Percentiles rank a stretch among this genome's conserved stretches.
phyloP scores from a whole-genome alignment of 192 early-diverging fungal genomes.

The Linnemannia schmuckeri region DNA sequence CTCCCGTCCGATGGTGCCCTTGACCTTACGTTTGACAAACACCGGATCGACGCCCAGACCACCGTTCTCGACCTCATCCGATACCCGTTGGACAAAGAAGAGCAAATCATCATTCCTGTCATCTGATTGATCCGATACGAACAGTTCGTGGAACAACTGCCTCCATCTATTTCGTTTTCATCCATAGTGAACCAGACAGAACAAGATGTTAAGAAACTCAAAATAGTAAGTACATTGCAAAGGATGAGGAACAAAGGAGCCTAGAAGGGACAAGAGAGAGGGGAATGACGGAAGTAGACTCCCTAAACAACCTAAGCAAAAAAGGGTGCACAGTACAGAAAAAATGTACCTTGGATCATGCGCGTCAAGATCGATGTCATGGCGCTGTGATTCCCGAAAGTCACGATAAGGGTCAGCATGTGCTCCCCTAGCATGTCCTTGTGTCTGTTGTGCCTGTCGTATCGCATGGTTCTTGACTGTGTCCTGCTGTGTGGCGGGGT shows the following conservation, averaged over 20 bases:
- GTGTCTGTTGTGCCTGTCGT: constrained; percentile 14
- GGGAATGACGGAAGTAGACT: neutral
- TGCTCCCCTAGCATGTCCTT: neutral
- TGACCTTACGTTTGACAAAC: constrained; percentile 85
- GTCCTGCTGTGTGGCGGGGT: constrained; percentile 32
- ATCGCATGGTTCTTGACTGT: constrained; percentile 37
- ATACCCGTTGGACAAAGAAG: constrained; percentile 81
- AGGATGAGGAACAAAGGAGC: neutral
- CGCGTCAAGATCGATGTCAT: constrained; percentile 65
- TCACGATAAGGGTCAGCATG: constrained; percentile 3
- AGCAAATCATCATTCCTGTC: constrained; percentile 86
- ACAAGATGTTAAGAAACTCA: neutral
- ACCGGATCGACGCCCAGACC: constrained; percentile 72
- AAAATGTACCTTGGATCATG: constrained; percentile 67
- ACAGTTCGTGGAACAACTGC: constrained; percentile 78
- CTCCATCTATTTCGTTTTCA: constrained; percentile 60
- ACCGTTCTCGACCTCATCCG: constrained; percentile 51
- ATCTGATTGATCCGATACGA: constrained; percentile 74
- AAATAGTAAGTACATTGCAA: neutral
- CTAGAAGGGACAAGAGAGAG: neutral
- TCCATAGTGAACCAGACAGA: neutral
- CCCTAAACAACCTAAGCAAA: neutral
- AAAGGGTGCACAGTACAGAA: neutral
- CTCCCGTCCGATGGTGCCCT: neutral
- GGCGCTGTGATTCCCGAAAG: constrained; percentile 9